Evolutionary conservation across 495 filamentous ascomycete genomes (phyloP).

Genomic region (Xylaria sp.): DNA sequence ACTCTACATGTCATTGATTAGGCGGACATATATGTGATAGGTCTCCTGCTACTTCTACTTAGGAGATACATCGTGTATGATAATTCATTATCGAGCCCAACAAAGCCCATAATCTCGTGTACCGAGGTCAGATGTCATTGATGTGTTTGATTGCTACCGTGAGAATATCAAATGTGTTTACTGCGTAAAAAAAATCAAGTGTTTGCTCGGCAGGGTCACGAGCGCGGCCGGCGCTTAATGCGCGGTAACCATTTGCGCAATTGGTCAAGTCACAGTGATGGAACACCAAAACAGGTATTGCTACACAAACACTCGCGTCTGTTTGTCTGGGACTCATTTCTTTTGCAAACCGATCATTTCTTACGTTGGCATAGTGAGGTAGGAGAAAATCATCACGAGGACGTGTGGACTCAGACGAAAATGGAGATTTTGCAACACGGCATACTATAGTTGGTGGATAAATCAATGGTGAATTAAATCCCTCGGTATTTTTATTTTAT

Average conservation of each 20-base stretch:
- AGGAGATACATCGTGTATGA: not conserved
- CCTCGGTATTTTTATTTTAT: not conserved
- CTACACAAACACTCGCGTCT: not conserved
- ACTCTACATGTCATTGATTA: not conserved
- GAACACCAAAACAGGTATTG: not conserved
- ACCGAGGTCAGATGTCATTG: not conserved
- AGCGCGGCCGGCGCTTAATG: conserved; percentile 23
- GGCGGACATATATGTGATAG: not conserved
- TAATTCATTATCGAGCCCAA: not conserved
- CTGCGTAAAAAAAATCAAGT: not conserved
- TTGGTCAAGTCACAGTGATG: not conserved
- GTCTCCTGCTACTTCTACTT: not conserved
- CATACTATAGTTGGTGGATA: not conserved
- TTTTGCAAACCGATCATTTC: not conserved
- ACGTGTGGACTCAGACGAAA: not conserved
- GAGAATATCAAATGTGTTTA: not conserved
- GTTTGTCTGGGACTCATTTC: not conserved
- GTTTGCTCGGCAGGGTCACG: not conserved
- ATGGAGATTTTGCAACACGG: not conserved
- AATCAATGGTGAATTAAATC: not conserved
- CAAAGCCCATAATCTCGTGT: not conserved
- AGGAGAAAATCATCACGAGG: not conserved
- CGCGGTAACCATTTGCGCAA: conserved; percentile 14
- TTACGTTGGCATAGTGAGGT: not conserved
- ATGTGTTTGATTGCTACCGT: not conserved